Base-by-base conservation (phyloP, 106 monocot species). In the Dendrobium officinale region DNA sequence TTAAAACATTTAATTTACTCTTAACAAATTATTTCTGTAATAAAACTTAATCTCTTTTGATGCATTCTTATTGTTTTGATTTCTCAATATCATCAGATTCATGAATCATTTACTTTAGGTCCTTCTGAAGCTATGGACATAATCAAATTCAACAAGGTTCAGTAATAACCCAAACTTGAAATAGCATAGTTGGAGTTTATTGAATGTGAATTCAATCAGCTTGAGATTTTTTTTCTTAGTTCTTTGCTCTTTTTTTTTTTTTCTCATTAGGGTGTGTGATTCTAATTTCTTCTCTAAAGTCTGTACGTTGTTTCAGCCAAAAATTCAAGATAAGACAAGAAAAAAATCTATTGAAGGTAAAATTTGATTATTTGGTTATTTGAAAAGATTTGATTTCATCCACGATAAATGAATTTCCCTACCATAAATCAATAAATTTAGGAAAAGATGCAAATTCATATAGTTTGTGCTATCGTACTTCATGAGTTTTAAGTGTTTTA, bases 111-210 rank as follows among this genome's bases (percentile, higher is more conserved):
- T 78, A 99, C 99, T 55, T 93, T 91, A 31, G 91, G 91, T 37
- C 99, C 95, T 79, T 91, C 55, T 72, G 86, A 99, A 85, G 99
- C 93, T 47, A 74, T 88, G 55, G 91, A 95, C 77, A 79, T 99
- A 80, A 95, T 95, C 81, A 93, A 45, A 48, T 11, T 26, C 20
- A 48, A 42, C 10, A 1, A 8, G 19, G 27, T 19, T 16, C 13
- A 51, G 47, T 49, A 15, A 26, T 19, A 49, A 26, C 16, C 10
- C 15, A 29, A 76, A 19, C 31, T 33, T 67, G 37, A 70, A 70
- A 31, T 37, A 15, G n/a, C 61, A 61, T 9, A 6, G 61, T 61
- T 61, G 22, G 3, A 6, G 61, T 22, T 61, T 61, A 20, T 61
- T 22, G 5, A 19, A 61, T 61, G 4, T 61, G 61, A 61, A 61